Percentiles rank a stretch among this genome's conserved stretches.
phyloP scores from a whole-genome alignment of 768 basidiomycete genomes.

The Mycena rosella region DNA sequence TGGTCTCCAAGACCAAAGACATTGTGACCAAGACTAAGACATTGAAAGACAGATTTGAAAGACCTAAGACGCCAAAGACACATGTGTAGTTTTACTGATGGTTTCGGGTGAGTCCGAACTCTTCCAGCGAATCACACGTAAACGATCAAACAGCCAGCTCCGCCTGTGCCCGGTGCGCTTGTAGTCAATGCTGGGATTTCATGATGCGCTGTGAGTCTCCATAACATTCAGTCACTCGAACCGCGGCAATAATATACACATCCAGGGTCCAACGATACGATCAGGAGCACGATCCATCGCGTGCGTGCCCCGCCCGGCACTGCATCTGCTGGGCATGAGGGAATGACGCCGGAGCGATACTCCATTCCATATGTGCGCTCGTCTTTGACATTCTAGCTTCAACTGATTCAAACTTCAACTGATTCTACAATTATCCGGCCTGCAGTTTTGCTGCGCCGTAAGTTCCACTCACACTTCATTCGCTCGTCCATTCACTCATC shows the following conservation, averaged over 20 bases:
- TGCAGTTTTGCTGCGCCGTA: slow-evolving; percentile 19
- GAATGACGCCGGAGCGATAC: slow-evolving; percentile 64
- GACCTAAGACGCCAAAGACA: too few relatives aligned
- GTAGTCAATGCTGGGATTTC: slow-evolving; percentile 68
- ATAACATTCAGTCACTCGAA: not conserved
- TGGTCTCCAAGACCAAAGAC: too few relatives aligned
- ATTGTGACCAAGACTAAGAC: too few relatives aligned
- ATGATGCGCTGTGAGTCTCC: slow-evolving; percentile 59
- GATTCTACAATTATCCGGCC: too few relatives aligned
- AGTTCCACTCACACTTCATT: slow-evolving; percentile 25
- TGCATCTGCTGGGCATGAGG: slow-evolving; percentile 14
- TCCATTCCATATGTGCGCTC: slow-evolving; percentile 69
- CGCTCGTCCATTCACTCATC: slow-evolving; percentile 9
- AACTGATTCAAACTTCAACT: not conserved
- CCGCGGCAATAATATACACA: too few relatives aligned
- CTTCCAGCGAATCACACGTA: too few relatives aligned
- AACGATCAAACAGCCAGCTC: slow-evolving; percentile 47
- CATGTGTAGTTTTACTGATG: too few relatives aligned
- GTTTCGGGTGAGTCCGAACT: slow-evolving; percentile 48
- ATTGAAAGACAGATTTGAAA: too few relatives aligned
- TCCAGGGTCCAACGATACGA: slow-evolving; percentile 60
- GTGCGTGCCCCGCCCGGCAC: slow-evolving; percentile 55
- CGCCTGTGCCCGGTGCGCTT: slow-evolving; percentile 59
- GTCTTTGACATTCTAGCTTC: too few relatives aligned
- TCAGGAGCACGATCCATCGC: slow-evolving; percentile 66